Evolutionary conservation across 1,284 basidiomycete species (phyloP), one percentile per base, ranked within the genome.

Genomic region (Quambalaria eucalypti): DNA sequence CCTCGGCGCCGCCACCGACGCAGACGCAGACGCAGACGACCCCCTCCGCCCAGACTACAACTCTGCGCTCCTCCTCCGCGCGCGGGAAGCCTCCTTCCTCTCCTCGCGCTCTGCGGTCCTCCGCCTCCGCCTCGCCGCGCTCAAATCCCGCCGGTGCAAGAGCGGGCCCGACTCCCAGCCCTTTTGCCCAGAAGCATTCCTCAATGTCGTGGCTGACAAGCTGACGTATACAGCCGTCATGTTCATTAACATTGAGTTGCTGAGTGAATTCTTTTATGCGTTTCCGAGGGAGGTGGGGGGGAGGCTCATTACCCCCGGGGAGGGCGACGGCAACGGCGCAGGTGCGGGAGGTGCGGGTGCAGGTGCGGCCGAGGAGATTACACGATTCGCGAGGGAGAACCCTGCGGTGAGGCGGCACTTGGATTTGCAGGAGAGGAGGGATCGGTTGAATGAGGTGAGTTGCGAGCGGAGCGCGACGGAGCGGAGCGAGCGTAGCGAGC

Each of bases 241-340:
- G 87, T 98, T 98, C 78, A 93, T 99, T 81, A 96, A 79, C 57
- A 76, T 77, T 48, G 93, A 98, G 77, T 80, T 98, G 8, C 82
- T 98, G 1, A 88, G 92, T 71, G 91, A 97, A 71, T 99, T 98
- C 82, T 97, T 98, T 80, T 96, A 97, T 74, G 89, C 91, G 86
- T 96, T 98, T 80, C 93, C 93, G 52, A 85, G 92, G 31, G 93
- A 97, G 78, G 93, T 98, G 60, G 92, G 98, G 76, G 88, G 88
- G n/a, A 82, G 90, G 28, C 79, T 99, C 50, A 82, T 93, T 95
- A 96, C 69, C 87, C 93, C 76, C 81, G 96, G 46, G 87, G 93
- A 72, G 85, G 88, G 4, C n/a, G n/a, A n/a, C n/a, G n/a, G n/a
- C n/a, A n/a, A n/a, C n/a, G n/a, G n/a, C n/a, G n/a, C n/a, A n/a